A percentile compares a stretch with the other conserved stretches of the same genome.
phyloP scores from a whole-genome alignment of 768 basidiomycete species.

The Rhizopogon vesiculosus region DNA sequence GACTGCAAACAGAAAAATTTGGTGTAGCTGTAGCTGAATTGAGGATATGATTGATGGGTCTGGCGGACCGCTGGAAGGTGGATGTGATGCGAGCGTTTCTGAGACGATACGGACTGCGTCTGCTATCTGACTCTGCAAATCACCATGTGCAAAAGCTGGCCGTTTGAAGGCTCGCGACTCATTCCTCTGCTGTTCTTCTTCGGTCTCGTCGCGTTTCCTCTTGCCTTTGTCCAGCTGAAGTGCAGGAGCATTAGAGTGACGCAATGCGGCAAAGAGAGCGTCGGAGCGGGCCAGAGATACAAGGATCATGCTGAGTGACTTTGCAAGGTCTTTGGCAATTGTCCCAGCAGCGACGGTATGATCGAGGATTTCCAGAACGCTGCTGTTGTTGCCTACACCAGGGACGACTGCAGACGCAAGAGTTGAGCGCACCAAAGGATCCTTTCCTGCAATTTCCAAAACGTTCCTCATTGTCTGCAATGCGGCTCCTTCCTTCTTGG shows the following conservation, averaged over 20 bases:
- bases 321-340: constrained; percentile 50
- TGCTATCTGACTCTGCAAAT: constrained; percentile 51
- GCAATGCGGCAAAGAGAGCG: constrained; percentile 57
- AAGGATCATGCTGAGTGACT: constrained; percentile 55
- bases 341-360: constrained; percentile 41
- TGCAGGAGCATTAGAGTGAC: constrained; percentile 58
- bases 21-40: constrained; percentile 68
- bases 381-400: constrained; percentile 36
- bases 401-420: constrained; percentile 51
- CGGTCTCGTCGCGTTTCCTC: constrained; percentile 60
- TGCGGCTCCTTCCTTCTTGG: constrained; percentile 51
- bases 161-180: constrained; percentile 37
- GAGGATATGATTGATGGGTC: constrained; percentile 61
- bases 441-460: constrained; percentile 51
- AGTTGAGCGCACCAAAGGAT: constrained; percentile 49
- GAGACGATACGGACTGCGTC: constrained; percentile 59
- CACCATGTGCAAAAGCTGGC: constrained; percentile 37
- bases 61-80: constrained; percentile 35
- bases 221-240: constrained; percentile 69
- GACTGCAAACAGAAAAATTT: constrained; percentile 74
- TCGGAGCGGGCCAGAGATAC: constrained; percentile 64
- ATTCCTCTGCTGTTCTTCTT: constrained; percentile 23
- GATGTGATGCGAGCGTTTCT: constrained; percentile 39
- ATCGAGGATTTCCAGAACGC: constrained; percentile 52
- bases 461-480: constrained; percentile 64